Evolutionary conservation across 2,329 filamentous ascomycete genomes (phyloP).

Genomic region (Coleophoma cylindrospora): DNA sequence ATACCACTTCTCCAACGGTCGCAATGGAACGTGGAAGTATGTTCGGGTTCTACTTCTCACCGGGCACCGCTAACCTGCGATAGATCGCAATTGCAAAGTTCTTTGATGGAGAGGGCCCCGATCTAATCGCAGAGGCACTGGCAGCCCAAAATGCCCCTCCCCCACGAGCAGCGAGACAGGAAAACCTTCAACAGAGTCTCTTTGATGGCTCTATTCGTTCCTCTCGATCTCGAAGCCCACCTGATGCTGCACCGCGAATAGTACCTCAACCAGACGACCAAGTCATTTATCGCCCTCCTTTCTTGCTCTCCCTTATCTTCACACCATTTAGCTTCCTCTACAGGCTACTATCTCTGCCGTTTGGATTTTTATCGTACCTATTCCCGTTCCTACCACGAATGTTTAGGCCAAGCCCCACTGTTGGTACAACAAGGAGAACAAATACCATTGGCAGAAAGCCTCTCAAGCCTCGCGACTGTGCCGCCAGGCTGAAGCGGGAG

Average conservation of each 20-base stretch:
- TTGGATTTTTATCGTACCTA: slow-evolving; percentile 71
- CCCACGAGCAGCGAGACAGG: slow-evolving; percentile 58
- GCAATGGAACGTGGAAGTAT: slow-evolving; percentile 92
- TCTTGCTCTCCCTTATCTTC: slow-evolving; percentile 73
- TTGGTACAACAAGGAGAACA: slow-evolving; percentile 48
- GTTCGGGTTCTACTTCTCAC: slow-evolving; percentile 8
- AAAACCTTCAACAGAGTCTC: slow-evolving; percentile 66
- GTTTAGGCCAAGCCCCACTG: slow-evolving; percentile 48
- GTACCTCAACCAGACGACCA: slow-evolving; percentile 68
- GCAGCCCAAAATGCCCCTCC: slow-evolving; percentile 57
- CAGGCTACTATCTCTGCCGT: slow-evolving; percentile 61
- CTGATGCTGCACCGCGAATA: slow-evolving; percentile 75
- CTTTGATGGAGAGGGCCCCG: slow-evolving; percentile 90
- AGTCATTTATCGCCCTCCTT: slow-evolving; percentile 63
- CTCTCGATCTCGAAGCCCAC: slow-evolving; percentile 29
- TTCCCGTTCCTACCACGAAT: slow-evolving; percentile 74
- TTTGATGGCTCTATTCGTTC: slow-evolving; percentile 27
- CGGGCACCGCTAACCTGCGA: slow-evolving; percentile 12
- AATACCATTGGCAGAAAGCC: slow-evolving; percentile 68
- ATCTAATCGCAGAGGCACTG: slow-evolving; percentile 73
- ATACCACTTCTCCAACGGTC: slow-evolving; percentile 76
- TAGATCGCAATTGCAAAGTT: slow-evolving; percentile 96
- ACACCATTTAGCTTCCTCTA: slow-evolving; percentile 78
- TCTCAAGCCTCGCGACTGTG: slow-evolving; percentile 80
- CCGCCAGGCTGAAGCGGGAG: slow-evolving; percentile 82